Base-by-base conservation (phyloP, 192 early-diverging fungal genomes). In the Coemansia sp. region DNA sequence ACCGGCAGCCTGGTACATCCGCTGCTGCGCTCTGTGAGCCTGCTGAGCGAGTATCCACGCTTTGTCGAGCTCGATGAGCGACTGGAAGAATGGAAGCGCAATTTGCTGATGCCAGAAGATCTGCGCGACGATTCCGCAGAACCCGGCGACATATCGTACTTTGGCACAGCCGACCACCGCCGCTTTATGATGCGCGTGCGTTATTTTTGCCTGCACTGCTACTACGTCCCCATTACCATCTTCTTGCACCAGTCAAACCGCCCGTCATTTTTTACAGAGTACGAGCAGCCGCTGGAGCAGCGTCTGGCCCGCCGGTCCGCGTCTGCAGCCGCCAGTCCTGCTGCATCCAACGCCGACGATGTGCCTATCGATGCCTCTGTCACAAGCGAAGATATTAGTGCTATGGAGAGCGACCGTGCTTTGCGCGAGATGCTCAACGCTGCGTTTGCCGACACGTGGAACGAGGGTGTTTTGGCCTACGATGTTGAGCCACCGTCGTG, bases 171-270 rank as follows among this genome's bases (percentile, higher is more conserved):
- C 9, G 78, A 81, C 39, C 78, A 81, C n/a, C 73, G 78, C 2
- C 68, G 78, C 48, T 81, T 81, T 41, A 81, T 81, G 78, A 81
- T 81, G 78, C 78, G 78, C 11, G 78, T 81, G 60, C 72, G 78
- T 14, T 81, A 81, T 49, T 75, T 81, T 17, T 81, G 78, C 56
- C 56, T 81, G 51, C 78, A 81, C 52, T 81, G 78, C 66, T 81
- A 81, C 69, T 81, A 81, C 21, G 73, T 75, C 51, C 78, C 78
- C 10, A 81, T 75, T 24, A 60, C 73, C 10, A 65, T 81, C 4
- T 75, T 75, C n/a, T 27, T 81, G 48, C 78, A 81, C 60, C 78
- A 81, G 58, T 65, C 73, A 24, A 81, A 81, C 48, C 73, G 78
- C 1, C 78, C 73, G 38, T 72, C 78, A 52, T 81, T 81, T 32